phyloP scores from a whole-genome alignment of 306 rosid genomes.

The Lotus japonicus region DNA sequence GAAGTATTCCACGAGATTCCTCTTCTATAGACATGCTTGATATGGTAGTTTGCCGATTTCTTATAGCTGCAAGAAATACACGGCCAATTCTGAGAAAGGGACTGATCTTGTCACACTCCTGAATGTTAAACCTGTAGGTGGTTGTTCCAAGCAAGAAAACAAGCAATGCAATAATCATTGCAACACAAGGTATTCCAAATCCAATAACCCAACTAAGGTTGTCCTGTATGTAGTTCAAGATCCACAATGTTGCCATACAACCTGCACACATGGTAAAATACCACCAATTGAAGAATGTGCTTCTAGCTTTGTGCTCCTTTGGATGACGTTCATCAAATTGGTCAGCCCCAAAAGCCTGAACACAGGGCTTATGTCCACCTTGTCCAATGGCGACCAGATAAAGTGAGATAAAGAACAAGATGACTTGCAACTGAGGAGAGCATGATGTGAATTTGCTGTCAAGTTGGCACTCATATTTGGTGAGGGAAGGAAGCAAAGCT shows the following conservation, averaged over 20 bases:
- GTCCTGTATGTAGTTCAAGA: slow-evolving; percentile 46
- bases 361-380: slow-evolving; percentile 83
- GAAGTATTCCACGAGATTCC: slow-evolving; percentile 19
- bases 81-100: slow-evolving; percentile 38
- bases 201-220: slow-evolving; percentile 60
- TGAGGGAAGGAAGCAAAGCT: slow-evolving; percentile 38
- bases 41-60: slow-evolving; percentile 12
- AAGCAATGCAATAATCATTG: slow-evolving; percentile 38
- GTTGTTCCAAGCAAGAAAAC: slow-evolving; percentile 55
- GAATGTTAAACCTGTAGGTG: slow-evolving; percentile 37
- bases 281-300: slow-evolving; percentile 93
- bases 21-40: background rate
- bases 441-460: slow-evolving; percentile 1
- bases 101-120: slow-evolving; percentile 18
- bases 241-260: slow-evolving; percentile 10
- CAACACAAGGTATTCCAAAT: slow-evolving; percentile 53
- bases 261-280: slow-evolving; percentile 46
- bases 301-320: slow-evolving; percentile 53
- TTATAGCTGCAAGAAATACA: slow-evolving; percentile 35
- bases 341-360: slow-evolving; percentile 78
- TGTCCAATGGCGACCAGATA: slow-evolving; percentile 59
- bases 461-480: slow-evolving; percentile 5
- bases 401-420: slow-evolving; percentile 54
- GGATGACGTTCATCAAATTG: slow-evolving; percentile 62
- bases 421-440: slow-evolving; percentile 31